Conservation (phyloP, 2,329 filamentous ascomycete genomes). For the Harringtonia lauricola region DNA sequence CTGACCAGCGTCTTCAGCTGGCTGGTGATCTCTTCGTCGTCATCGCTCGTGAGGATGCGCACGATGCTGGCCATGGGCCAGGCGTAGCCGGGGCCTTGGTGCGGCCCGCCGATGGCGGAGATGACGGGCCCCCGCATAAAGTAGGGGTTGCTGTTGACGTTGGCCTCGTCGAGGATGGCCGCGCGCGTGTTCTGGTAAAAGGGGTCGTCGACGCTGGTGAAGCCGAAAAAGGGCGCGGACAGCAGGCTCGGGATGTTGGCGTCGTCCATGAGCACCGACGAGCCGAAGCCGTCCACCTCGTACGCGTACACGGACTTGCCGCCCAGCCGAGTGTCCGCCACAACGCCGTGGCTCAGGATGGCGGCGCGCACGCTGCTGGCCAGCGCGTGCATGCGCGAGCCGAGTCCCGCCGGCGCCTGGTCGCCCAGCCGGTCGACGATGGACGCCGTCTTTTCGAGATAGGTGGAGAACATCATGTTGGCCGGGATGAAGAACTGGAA, state of each 20-base stretch:
- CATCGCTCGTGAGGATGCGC: constrained; percentile 64
- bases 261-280: constrained; percentile 50
- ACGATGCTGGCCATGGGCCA: constrained; percentile 85
- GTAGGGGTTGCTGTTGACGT: constrained; percentile 57
- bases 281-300: constrained; percentile 62
- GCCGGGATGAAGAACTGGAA: constrained; percentile 81
- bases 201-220: constrained; percentile 42
- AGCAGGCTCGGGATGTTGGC: constrained; percentile 55
- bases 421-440: constrained; percentile 31
- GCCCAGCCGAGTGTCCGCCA: constrained; percentile 18
- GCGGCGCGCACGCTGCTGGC: constrained; percentile 33
- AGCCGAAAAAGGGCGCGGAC: constrained; percentile 50
- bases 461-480: constrained; percentile 73
- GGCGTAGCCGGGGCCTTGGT: constrained; percentile 53
- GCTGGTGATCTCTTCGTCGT: constrained; percentile 62
- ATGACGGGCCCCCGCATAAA: constrained; percentile 45
- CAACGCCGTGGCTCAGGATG: constrained; percentile 32
- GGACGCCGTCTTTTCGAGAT: constrained; percentile 38
- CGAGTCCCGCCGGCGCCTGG: constrained; percentile 29
- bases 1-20: constrained; percentile 54
- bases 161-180: constrained; percentile 48
- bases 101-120: constrained; percentile 40
- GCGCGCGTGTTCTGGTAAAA: constrained; percentile 64
- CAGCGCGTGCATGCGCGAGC: constrained; percentile 42
- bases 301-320: constrained; percentile 53